These are phyloP conservation scores for Agapanthus africanus DNA, from an alignment of 106 monocot species.

Conservation along the genomic window DNA sequence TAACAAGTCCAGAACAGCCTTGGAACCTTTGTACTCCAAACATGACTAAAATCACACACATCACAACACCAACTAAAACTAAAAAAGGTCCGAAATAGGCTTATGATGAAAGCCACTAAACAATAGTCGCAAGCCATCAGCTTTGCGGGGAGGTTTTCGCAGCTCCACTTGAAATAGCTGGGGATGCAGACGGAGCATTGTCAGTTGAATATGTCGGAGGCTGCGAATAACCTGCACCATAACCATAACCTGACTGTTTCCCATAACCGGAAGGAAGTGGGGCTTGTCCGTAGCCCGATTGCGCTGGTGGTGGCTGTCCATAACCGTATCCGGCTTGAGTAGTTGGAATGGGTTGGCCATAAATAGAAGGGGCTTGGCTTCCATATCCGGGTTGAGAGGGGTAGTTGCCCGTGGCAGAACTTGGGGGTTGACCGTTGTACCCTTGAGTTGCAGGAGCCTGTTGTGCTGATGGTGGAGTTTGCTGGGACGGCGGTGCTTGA, in stretches of 20 bases:
- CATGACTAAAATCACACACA: not conserved
- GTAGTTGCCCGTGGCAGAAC: not conserved
- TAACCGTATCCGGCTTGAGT: conserved; percentile 15
- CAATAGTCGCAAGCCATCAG: not conserved
- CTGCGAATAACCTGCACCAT: conserved; percentile 41
- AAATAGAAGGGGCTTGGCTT: conserved; percentile 10
- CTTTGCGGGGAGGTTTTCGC: conserved; percentile 21
- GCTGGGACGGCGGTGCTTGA: not conserved
- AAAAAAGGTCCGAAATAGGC: not conserved
- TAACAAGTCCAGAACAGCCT: not conserved
- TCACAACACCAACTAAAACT: not conserved
- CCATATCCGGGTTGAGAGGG: conserved; percentile 24
- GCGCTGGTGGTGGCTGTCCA: conserved; percentile 3
- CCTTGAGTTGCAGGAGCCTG: conserved; percentile 13
- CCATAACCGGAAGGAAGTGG: not conserved
- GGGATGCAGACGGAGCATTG: conserved; percentile 7
- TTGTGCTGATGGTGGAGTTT: too few species aligned
- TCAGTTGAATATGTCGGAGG: conserved; percentile 8
- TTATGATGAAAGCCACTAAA: not conserved
- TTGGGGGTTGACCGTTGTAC: conserved; percentile 10
- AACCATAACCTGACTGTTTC: conserved; percentile 34
- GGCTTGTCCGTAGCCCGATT: conserved; percentile 15
- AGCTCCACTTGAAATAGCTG: conserved; percentile 7
- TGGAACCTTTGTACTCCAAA: not conserved
- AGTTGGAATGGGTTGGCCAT: conserved; percentile 2